phyloP scores from a whole-genome alignment of 1,139 yeast genomes.

The Suhomyces ambrosiae region DNA sequence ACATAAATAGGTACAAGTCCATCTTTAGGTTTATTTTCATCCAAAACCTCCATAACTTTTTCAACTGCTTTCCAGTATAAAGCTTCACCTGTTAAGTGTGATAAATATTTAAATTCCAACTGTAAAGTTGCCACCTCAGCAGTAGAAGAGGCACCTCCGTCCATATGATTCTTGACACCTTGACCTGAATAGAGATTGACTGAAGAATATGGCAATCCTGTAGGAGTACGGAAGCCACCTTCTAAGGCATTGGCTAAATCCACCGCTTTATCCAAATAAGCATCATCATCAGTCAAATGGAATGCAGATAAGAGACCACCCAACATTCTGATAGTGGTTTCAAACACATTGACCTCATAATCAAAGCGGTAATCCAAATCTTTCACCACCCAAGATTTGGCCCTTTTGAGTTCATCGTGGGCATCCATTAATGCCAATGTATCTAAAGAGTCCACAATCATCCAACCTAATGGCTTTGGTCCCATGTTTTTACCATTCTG shows the following conservation, averaged over 20 bases:
- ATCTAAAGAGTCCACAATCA: slow-evolving; percentile 87
- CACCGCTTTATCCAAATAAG: slow-evolving; percentile 76
- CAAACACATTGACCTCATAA: slow-evolving; percentile 80
- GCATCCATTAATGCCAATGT: slow-evolving; percentile 83
- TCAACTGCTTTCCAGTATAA: slow-evolving; percentile 81
- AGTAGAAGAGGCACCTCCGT: slow-evolving; percentile 72
- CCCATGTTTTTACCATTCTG: slow-evolving; percentile 78
- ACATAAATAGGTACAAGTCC: slow-evolving; percentile 86
- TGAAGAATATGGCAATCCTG: slow-evolving; percentile 78
- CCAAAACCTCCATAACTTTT: slow-evolving; percentile 66
- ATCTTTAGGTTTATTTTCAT: slow-evolving; percentile 55
- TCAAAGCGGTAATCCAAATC: slow-evolving; percentile 57
- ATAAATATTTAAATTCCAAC: slow-evolving; percentile 81
- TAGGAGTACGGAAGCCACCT: slow-evolving; percentile 63
- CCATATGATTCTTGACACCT: slow-evolving; percentile 65
- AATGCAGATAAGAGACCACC: slow-evolving; percentile 89
- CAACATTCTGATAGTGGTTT: slow-evolving; percentile 90
- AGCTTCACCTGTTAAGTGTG: slow-evolving; percentile 77
- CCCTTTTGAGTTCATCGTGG: slow-evolving; percentile 61
- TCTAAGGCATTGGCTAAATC: slow-evolving; percentile 67
- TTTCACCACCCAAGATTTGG: slow-evolving; percentile 73
- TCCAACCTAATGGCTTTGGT: slow-evolving; percentile 88
- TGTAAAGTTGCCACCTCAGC: slow-evolving; percentile 91
- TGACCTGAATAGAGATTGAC: slow-evolving; percentile 68
- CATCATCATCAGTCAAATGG: slow-evolving; percentile 67